Evolutionary conservation across 768 basidiomycete genomes (phyloP), one percentile per base, ranked within the genome.

Genomic region (Amanita rubescens): DNA sequence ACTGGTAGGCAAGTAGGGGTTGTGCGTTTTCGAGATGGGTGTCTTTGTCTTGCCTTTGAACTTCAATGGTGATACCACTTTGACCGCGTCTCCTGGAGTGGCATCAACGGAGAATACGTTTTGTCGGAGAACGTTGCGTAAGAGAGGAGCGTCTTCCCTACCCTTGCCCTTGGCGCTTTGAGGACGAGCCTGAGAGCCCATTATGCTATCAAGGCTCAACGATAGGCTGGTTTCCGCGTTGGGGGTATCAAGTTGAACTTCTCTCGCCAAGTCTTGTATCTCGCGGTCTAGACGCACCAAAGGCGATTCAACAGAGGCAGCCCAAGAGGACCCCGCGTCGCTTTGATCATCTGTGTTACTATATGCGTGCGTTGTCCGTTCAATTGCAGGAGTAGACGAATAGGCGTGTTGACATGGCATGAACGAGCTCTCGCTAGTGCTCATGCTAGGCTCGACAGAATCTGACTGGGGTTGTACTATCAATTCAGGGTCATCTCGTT

Each of bases 301-400:
- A 6, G 91, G 88, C 0, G 83, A 84, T 63, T 90, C 87, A 55
- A 91, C 63, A 3, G 86, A 84, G 5, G 76, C 72, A n/a, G 77
- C 76, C 87, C 87, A 92, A 12, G 85, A 84, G 1, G 82, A 75
- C 10, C 75, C 76, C 27, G 78, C 75, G 12, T 74, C 74, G 3
- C 63, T 59, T 57, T 73, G 58, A 62, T 63, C 70, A 5, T 65
- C 57, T 19, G 75, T 76, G 43, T 60, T 74, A 56, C 75, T 65
- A 37, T 72, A 59, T 5, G 65, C 61, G 50, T 68, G 67, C 55
- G 71, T 60, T 56, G 67, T 56, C 25, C 74, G 69, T 22, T 65
- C 63, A 5, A 75, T 80, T 8, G 87, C 84, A 15, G 90, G 91
- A 1, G 90, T 92, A 2, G 90, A 92, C 1, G 88, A 87, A 51